Base-by-base conservation (phyloP, 441 rosid genomes). In the Biscutella laevigata region DNA sequence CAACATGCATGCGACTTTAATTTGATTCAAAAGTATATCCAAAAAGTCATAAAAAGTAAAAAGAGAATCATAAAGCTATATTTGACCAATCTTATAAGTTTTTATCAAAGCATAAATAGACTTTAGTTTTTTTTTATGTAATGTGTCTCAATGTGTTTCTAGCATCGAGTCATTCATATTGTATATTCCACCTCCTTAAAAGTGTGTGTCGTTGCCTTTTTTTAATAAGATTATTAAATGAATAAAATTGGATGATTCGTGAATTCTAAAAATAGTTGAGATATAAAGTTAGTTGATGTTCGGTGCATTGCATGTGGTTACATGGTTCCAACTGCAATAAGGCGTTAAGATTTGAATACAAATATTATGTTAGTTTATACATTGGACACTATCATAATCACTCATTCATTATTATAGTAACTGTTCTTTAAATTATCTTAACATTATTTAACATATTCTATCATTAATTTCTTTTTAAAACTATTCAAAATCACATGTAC, bases 231-330 rank as follows among this genome's bases (percentile, higher is more conserved):
- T 28, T 44, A 45, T 28, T 11, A 2, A 44, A 20, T 20, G 22
- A 24, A 53, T 28, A 43, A 35, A 27, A 13, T 14, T 24, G 21
- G 4, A 54, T 62, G 42, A 54, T 38, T 53, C 49, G 28, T 19
- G 13, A 55, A 40, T 16, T 39, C 57, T 46, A 41, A 55, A 54
- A 46, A 33, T 54, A 24, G 50, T 56, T 54, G 13, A 21, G 56
- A 46, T 62, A 62, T n/a, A n/a, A 63, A 56, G 69, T 56, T 56
- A 30, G 56, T 64, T 56, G 50, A 51, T 41, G 53, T 41, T 56
- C 54, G 63, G 58, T 64, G 58, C 63, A 34, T 56, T 37, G 63
- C 63, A 64, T 64, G 69, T 57, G 63, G 58, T 57, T 63, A 57
- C 69, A 48, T 64, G 58, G 34, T 52, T 49, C 69, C 53, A 64